A percentile compares a stretch with the other conserved stretches of the same genome.
Evolutionary conservation across 1,139 yeast genomes (phyloP).

Genomic region (Protomyces inundatus): DNA sequence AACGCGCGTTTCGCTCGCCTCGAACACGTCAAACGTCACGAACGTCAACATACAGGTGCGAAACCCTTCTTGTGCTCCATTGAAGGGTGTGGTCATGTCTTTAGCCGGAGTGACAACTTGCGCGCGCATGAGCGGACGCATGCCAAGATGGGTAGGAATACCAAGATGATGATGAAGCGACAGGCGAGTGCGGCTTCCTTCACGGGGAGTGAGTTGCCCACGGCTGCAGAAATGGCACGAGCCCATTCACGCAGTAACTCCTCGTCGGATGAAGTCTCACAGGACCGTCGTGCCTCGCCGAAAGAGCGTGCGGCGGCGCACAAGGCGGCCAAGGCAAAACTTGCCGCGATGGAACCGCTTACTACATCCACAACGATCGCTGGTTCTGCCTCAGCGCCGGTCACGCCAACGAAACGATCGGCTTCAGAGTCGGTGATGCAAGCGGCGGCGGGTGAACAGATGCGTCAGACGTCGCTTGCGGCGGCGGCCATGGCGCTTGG

Average conservation of each 20-base stretch:
- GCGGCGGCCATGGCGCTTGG: not conserved
- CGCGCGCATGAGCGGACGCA: conserved; percentile 90
- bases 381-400: too few species aligned
- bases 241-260: not conserved
- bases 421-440: too few species aligned
- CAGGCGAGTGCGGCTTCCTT: conserved; percentile 4
- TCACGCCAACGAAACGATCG: too few species aligned
- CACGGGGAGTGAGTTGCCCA: not conserved
- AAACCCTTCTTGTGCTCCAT: conserved; percentile 78
- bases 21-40: conserved; percentile 66
- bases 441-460: too few species aligned
- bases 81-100: conserved; percentile 76
- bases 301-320: not conserved
- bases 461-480: not conserved
- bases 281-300: not conserved
- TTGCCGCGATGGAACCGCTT: not conserved
- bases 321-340: not conserved
- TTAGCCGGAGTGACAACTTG: conserved; percentile 89
- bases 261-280: not conserved
- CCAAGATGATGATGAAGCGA: conserved; percentile 16
- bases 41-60: conserved; percentile 86
- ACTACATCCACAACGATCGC: too few species aligned
- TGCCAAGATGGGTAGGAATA: conserved; percentile 27
- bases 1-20: conserved; percentile 22
- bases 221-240: not conserved